A percentile compares a stretch with the other conserved stretches of the same genome.
Evolutionary conservation across 106 monocot species (phyloP).

Genomic region (Dactylorhiza incarnata): DNA sequence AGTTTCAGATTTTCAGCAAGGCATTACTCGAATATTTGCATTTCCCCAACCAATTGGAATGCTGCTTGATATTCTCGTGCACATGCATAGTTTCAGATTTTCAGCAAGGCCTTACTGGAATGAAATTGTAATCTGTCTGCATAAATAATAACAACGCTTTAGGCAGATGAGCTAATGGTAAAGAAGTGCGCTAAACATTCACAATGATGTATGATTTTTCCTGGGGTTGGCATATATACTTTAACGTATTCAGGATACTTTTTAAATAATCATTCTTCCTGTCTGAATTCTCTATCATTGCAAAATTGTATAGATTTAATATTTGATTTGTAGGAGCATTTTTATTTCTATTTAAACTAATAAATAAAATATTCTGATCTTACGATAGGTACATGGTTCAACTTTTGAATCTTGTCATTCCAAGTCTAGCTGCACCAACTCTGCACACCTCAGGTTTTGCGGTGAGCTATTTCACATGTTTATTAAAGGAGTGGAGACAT

Average conservation of each 20-base stretch:
- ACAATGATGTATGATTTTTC: not conserved
- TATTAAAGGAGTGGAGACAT: not conserved
- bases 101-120: not conserved
- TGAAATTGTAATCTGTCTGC: not conserved
- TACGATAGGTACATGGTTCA: slow-evolving; percentile 79
- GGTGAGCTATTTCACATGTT: slow-evolving; percentile 39
- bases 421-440: slow-evolving; percentile 64
- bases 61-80: not conserved
- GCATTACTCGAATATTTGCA: too few relatives aligned
- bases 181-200: not conserved
- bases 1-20: too few relatives aligned
- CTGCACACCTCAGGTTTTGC: slow-evolving; percentile 96
- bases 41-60: too few relatives aligned
- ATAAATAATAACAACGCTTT: not conserved
- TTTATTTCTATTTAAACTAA: not conserved
- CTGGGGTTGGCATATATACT: not conserved
- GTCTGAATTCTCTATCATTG: not conserved
- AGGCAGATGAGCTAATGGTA: not conserved
- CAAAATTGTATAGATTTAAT: not conserved
- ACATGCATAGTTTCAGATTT: not conserved
- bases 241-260: not conserved
- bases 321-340: not conserved
- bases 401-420: slow-evolving; percentile 70
- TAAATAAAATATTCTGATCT: slow-evolving; percentile 8
- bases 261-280: not conserved